These are phyloP conservation scores for Fusarium euwallaceae DNA, from an alignment of 2,329 filamentous ascomycete species.

Conservation along the genomic window DNA sequence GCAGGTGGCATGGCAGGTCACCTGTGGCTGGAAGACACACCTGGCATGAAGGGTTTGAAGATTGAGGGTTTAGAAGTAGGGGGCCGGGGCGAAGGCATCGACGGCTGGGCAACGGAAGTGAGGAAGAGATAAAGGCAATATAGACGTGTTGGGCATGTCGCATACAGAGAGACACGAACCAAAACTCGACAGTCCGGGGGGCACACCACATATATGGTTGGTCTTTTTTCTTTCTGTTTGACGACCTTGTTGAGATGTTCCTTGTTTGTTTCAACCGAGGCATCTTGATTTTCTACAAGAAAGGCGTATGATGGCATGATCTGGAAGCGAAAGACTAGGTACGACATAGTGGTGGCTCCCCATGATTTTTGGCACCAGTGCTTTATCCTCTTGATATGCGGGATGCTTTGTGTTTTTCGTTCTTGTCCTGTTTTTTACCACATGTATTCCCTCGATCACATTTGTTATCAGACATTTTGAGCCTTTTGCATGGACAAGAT, in stretches of 20 bases:
- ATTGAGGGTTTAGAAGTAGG: constrained; percentile 82
- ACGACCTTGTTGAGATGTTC: constrained; percentile 28
- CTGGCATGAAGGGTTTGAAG: constrained; percentile 86
- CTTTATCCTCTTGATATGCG: not conserved
- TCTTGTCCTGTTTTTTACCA: constrained; percentile 2
- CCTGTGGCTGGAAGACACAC: constrained; percentile 84
- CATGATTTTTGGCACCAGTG: not conserved
- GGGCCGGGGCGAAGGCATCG: constrained; percentile 89
- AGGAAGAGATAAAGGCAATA: constrained; percentile 75
- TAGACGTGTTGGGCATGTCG: constrained; percentile 35
- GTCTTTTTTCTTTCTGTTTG: constrained; percentile 30
- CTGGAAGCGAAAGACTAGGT: constrained; percentile 21
- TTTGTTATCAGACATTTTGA: constrained; percentile 7
- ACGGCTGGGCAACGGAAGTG: constrained; percentile 91
- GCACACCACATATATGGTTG: constrained; percentile 24
- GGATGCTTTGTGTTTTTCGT: not conserved
- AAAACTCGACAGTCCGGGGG: constrained; percentile 30
- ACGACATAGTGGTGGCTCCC: constrained; percentile 2
- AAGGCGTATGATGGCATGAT: constrained; percentile 24
- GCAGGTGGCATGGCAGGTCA: constrained; percentile 95
- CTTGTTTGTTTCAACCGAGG: constrained; percentile 31
- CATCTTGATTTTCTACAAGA: constrained; percentile 22
- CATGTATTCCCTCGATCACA: constrained; percentile 1
- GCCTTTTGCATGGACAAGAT: not conserved
- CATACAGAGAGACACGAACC: constrained; percentile 40